Base-by-base conservation (phyloP, 352 stramenopile species). In the Globisporangium apiculatum region DNA sequence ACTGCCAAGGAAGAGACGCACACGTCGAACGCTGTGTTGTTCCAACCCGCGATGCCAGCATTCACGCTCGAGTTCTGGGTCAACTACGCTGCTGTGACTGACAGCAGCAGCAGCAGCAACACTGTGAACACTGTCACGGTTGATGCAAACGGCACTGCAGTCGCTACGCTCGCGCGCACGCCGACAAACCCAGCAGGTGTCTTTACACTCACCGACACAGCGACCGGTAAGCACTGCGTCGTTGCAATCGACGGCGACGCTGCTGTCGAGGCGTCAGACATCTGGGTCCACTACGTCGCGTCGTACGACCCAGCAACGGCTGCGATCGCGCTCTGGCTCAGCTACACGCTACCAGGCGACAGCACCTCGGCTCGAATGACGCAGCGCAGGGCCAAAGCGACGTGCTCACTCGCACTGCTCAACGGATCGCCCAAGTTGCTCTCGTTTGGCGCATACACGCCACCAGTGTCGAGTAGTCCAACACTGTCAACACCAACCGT, bases 11-110 rank as follows among this genome's bases (percentile, higher is more conserved):
- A 87, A 59, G 63, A 71, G 8, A 75, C 77, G 2, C 87, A 79
- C 55, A 84, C 83, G 56, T 87, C 76, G 0, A 69, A 69, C 42
- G 60, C 72, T 7, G 67, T 86, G 7, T 55, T 75, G 1, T 38
- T 77, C 10, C 73, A 85, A 31, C 67, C 70, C 3, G 62, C 68
- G 1, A 78, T 87, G 68, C 68, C 69, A 0, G 66, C 78, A 1
- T 89, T 92, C 49, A 73, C 79, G 5, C 37, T 90, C 9, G 82
- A 92, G 55, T 77, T 86, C 11, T 92, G 79, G 79, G 24, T 85
- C 0, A 52, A 48, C 5, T 58, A 87, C 7, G 57, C 40, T 0
- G 31, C 58, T 9, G 15, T 38, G 6, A 9, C 12, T 36, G 36
- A 17, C 7, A 41, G 11, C 12, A 24, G 41, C 51, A n/a, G 14